Evolutionary conservation across 352 stramenopile species (phyloP).

Genomic region (Globisporangium acanthophoron): DNA sequence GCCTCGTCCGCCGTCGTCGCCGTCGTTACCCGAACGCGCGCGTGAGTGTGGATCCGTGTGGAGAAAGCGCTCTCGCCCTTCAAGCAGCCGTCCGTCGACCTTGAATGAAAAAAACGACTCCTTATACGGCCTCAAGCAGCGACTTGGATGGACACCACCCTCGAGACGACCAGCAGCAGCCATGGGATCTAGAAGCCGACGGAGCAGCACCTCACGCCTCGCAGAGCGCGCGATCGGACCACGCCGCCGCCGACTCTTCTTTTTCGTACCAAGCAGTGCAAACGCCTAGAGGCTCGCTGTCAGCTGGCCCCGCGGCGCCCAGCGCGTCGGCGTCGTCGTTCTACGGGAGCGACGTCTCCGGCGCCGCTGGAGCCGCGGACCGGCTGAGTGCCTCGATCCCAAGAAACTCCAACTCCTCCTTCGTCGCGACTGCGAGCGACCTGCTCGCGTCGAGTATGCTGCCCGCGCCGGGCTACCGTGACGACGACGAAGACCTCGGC

Average conservation of each 20-base stretch:
- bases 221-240: slow-evolving; percentile 3
- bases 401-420: slow-evolving; percentile 16
- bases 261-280: slow-evolving; percentile 54
- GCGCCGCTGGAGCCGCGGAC: background rate
- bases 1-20: background rate
- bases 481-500: slow-evolving; percentile 13
- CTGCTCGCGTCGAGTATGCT: slow-evolving; percentile 10
- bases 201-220: background rate
- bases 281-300: slow-evolving; percentile 53
- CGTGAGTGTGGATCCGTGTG: slow-evolving; percentile 4
- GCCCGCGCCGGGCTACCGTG: slow-evolving; percentile 6
- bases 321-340: slow-evolving; percentile 9
- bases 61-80: slow-evolving; percentile 11
- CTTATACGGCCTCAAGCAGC: slow-evolving; percentile 12
- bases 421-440: slow-evolving; percentile 11
- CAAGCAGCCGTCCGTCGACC: slow-evolving; percentile 8
- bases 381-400: slow-evolving; percentile 13
- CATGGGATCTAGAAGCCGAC: background rate
- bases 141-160: slow-evolving; percentile 13
- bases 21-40: background rate
- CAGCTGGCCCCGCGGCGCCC: slow-evolving; percentile 8
- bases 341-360: background rate
- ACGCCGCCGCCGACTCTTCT: slow-evolving; percentile 33
- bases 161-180: background rate
- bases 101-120: slow-evolving; percentile 20